Evolutionary conservation across 2,329 filamentous ascomycete species (phyloP).

Genomic region (Exserohilum rostratum): DNA sequence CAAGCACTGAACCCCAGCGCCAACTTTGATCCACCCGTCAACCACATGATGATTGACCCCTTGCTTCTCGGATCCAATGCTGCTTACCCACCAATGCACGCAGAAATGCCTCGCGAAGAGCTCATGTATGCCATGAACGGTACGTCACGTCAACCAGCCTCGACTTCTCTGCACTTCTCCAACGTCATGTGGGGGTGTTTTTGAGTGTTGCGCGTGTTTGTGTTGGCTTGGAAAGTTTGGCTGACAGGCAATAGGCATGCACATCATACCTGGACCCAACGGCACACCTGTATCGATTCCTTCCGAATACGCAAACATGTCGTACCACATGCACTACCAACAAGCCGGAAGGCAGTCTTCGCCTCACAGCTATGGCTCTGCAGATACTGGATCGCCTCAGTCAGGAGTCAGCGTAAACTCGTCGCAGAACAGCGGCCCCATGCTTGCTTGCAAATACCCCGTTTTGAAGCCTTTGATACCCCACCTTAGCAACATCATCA

Average conservation of each 20-base stretch:
- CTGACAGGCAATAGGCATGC: constrained; percentile 30
- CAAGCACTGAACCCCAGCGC: constrained; percentile 36
- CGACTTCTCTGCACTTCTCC: not conserved
- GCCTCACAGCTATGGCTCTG: constrained; percentile 44
- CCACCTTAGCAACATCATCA: constrained; percentile 79
- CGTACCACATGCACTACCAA: constrained; percentile 42
- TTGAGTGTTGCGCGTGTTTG: not conserved
- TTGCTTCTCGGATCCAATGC: constrained; percentile 41
- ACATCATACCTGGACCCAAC: constrained; percentile 36
- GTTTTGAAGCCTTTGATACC: constrained; percentile 83
- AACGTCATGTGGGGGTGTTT: not conserved
- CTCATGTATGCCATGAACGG: constrained; percentile 47
- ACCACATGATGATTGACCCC: constrained; percentile 48
- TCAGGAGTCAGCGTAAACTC: constrained; percentile 44
- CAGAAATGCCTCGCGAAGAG: constrained; percentile 42
- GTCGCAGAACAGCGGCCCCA: constrained; percentile 36
- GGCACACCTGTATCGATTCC: constrained; percentile 38
- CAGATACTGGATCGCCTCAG: constrained; percentile 45
- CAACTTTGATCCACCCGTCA: constrained; percentile 38
- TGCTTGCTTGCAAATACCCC: constrained; percentile 67
- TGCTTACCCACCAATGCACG: constrained; percentile 38
- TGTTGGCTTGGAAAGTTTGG: constrained; percentile 1
- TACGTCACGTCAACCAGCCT: constrained; percentile 3
- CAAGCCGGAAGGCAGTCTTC: constrained; percentile 39
- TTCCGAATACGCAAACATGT: constrained; percentile 40